A percentile compares a stretch with the other conserved stretches of the same genome.
Conservation (phyloP, 148 eudicot species). For the Fagopyrum homotropicum region DNA sequence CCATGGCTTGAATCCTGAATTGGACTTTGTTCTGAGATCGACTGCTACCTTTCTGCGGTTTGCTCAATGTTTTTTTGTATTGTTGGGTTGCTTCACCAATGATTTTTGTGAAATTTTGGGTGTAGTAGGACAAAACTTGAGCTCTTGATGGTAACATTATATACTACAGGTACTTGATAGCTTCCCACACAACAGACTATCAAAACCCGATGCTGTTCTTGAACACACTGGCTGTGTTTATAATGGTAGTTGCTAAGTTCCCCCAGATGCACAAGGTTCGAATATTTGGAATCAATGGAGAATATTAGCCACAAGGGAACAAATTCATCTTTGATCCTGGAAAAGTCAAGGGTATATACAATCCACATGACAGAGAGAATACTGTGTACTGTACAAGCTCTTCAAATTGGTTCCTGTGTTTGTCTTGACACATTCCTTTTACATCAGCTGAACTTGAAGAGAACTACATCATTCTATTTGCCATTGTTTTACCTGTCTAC, state of each 20-base stretch:
- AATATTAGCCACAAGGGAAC: slow-evolving; percentile 26
- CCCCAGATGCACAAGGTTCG: slow-evolving; percentile 88
- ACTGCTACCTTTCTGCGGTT: background rate
- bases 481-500: background rate
- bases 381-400: background rate
- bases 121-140: background rate
- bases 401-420: background rate
- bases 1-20: background rate
- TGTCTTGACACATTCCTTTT: background rate
- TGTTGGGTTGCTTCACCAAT: background rate
- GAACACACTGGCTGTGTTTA: slow-evolving; percentile 60
- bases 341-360: background rate
- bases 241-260: slow-evolving; percentile 72
- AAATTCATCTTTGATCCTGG: background rate
- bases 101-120: background rate
- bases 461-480: background rate
- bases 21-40: background rate
- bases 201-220: slow-evolving; percentile 75
- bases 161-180: slow-evolving; percentile 58
- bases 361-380: background rate
- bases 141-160: background rate
- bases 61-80: no score
- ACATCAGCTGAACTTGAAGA: background rate
- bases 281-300: slow-evolving; percentile 75
- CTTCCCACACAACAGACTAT: slow-evolving; percentile 82